phyloP scores from a whole-genome alignment of 2,329 filamentous ascomycete genomes.

The Cercospora berteroae region DNA sequence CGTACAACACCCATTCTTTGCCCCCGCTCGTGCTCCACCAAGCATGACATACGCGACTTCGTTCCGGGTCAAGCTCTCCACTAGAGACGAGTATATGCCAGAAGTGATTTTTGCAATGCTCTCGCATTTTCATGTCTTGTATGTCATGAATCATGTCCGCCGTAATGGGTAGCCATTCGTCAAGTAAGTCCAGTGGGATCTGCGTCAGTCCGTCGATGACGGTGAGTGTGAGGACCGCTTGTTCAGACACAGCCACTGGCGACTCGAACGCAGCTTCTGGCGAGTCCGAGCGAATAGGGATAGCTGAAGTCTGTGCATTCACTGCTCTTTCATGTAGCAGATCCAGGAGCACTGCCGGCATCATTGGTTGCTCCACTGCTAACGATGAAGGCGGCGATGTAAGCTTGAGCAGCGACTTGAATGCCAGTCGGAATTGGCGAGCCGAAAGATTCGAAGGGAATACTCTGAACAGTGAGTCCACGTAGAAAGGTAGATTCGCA shows the following conservation, averaged over 20 bases:
- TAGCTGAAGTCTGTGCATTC: constrained; percentile 50
- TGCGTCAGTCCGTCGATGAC: constrained; percentile 77
- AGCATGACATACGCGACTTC: constrained; percentile 71
- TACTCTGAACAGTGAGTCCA: constrained; percentile 72
- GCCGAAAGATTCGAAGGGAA: constrained; percentile 77
- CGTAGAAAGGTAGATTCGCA: constrained; percentile 75
- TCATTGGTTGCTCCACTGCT: constrained; percentile 67
- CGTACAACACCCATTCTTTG: constrained; percentile 55
- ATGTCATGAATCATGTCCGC: constrained; percentile 67
- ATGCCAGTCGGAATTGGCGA: constrained; percentile 83
- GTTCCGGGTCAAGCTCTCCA: constrained; percentile 86
- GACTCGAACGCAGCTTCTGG: constrained; percentile 24
- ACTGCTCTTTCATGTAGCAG: constrained; percentile 67
- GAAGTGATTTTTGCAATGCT: constrained; percentile 67
- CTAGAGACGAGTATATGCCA: constrained; percentile 71
- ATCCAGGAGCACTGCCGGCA: constrained; percentile 79
- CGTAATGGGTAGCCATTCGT: constrained; percentile 75
- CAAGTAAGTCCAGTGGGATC: constrained; percentile 65
- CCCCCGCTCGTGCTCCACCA: constrained; percentile 78
- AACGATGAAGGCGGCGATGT: constrained; percentile 76
- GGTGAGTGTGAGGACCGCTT: constrained; percentile 72
- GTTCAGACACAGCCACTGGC: constrained; percentile 62
- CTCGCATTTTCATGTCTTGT: constrained; percentile 59
- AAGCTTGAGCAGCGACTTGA: constrained; percentile 79
- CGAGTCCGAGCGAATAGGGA: constrained; percentile 43